Evolutionary conservation across 1,284 basidiomycete genomes (phyloP).

Genomic region (Leccinum solheimii): DNA sequence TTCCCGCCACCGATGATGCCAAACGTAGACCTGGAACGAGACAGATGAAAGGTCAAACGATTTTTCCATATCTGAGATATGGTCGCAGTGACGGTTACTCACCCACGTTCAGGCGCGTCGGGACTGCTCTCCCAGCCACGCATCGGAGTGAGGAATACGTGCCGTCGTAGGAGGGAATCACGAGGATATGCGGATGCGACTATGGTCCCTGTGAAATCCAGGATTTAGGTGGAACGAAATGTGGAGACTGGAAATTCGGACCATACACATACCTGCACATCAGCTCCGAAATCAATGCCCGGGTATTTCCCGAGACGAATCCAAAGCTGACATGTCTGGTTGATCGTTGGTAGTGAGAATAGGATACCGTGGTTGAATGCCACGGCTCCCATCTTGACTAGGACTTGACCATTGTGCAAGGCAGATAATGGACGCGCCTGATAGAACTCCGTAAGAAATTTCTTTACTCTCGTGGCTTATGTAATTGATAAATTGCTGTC

Average conservation of each 20-base stretch:
- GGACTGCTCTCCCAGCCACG: slow-evolving; percentile 52
- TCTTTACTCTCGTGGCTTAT: too few relatives aligned
- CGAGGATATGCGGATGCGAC: slow-evolving; percentile 49
- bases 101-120: slow-evolving; percentile 32
- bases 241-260: background rate
- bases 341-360: background rate
- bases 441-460: too few relatives aligned
- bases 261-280: slow-evolving; percentile 58
- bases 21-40: slow-evolving; percentile 41
- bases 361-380: slow-evolving; percentile 69
- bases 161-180: slow-evolving; percentile 50
- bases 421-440: background rate
- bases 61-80: background rate
- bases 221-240: background rate
- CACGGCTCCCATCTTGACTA: slow-evolving; percentile 53
- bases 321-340: slow-evolving; percentile 56
- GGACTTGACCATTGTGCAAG: slow-evolving; percentile 45
- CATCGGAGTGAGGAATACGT: slow-evolving; percentile 20
- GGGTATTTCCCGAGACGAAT: slow-evolving; percentile 73
- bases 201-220: slow-evolving; percentile 52
- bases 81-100: background rate
- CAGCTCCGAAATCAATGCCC: slow-evolving; percentile 65
- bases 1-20: slow-evolving; percentile 60
- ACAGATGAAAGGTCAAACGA: slow-evolving; percentile 3
- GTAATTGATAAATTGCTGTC: too few relatives aligned